Evolutionary conservation across 257 asterid genomes (phyloP).

Genomic region (Parsonsia alboflavescens): DNA sequence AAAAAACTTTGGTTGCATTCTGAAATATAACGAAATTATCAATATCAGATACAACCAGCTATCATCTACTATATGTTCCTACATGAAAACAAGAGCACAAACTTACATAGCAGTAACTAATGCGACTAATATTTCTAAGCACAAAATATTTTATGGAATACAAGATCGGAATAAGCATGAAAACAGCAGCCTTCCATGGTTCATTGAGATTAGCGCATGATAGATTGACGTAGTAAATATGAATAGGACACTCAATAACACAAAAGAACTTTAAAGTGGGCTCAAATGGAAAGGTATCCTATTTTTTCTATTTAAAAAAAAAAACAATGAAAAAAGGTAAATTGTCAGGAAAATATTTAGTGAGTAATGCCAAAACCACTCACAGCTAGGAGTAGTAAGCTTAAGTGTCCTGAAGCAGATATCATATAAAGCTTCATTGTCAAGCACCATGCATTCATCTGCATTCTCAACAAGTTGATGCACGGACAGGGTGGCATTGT

Average conservation of each 20-base stretch:
- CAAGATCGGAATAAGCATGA: neutral
- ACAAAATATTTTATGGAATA: neutral
- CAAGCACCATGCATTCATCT: constrained; percentile 17
- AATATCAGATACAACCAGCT: neutral
- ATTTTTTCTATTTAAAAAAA: too few species aligned
- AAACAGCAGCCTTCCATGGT: neutral
- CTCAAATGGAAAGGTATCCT: neutral
- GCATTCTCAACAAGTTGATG: constrained; percentile 18
- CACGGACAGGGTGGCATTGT: constrained; percentile 14
- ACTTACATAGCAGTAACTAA: neutral
- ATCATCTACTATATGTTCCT: neutral
- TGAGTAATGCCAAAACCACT: neutral
- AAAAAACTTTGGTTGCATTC: neutral
- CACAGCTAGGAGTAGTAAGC: constrained; percentile 18
- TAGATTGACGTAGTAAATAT: too few species aligned
- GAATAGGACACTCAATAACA: too few species aligned
- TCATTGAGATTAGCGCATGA: neutral
- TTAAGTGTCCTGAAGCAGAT: constrained; percentile 17
- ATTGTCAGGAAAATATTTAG: neutral
- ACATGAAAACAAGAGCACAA: neutral
- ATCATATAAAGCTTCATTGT: constrained; percentile 16
- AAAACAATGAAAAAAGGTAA: neutral
- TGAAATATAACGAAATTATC: neutral
- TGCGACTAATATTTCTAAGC: neutral
- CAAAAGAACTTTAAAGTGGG: too few species aligned